Percentiles rank a stretch among this genome's conserved stretches.
phyloP scores from a whole-genome alignment of 2,329 filamentous ascomycete species.

The Paecilomyces sp. region DNA sequence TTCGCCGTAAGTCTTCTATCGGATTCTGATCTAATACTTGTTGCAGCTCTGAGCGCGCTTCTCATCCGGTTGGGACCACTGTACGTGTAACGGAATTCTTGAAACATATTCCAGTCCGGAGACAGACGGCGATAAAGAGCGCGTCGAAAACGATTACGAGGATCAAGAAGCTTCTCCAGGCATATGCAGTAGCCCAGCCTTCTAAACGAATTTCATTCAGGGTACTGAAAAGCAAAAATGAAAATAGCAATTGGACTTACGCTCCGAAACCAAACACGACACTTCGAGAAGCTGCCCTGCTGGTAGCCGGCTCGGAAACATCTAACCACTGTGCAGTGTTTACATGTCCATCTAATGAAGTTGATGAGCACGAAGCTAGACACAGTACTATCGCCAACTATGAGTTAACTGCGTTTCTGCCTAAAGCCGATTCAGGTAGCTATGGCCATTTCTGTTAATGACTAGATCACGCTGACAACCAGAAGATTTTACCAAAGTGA shows the following conservation, averaged over 20 bases:
- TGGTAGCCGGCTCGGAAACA: slow-evolving; percentile 49
- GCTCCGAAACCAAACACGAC: slow-evolving; percentile 43
- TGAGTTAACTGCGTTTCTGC: slow-evolving; percentile 43
- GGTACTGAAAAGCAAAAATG: slow-evolving; percentile 53
- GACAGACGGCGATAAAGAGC: slow-evolving; percentile 47
- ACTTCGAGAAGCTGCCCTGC: slow-evolving; percentile 48
- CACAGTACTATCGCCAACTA: slow-evolving; percentile 9
- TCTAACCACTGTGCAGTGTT: slow-evolving; percentile 42
- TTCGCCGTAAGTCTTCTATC: neutral
- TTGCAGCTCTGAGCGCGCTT: slow-evolving; percentile 31
- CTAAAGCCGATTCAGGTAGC: slow-evolving; percentile 35
- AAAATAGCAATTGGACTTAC: slow-evolving; percentile 55
- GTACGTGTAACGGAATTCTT: slow-evolving; percentile 52
- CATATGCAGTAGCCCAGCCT: slow-evolving; percentile 54
- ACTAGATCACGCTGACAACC: slow-evolving; percentile 11
- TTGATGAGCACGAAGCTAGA: neutral
- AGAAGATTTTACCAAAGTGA: slow-evolving; percentile 29
- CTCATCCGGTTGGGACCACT: slow-evolving; percentile 55
- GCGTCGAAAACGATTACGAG: slow-evolving; percentile 42
- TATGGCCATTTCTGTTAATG: neutral
- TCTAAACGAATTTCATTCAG: slow-evolving; percentile 49
- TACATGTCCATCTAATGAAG: slow-evolving; percentile 21
- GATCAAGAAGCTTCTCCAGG: slow-evolving; percentile 48
- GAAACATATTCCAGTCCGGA: slow-evolving; percentile 52
- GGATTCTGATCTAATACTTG: slow-evolving; percentile 1